Conservation (phyloP, 352 stramenopile species). For the Phytopythium helicoides region DNA sequence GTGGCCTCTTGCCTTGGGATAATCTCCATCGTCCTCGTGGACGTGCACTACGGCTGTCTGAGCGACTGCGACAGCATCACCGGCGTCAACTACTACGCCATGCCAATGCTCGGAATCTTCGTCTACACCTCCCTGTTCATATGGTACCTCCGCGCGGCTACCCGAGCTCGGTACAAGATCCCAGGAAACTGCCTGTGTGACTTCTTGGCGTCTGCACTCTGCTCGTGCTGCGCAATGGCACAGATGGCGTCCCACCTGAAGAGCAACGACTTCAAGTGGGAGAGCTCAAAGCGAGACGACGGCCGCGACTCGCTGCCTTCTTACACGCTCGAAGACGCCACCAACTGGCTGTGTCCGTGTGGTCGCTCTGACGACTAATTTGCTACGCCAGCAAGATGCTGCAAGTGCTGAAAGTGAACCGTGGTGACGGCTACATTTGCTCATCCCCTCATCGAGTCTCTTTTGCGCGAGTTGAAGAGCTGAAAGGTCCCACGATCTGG, state of each 20-base stretch:
- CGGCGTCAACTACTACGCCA: conserved; percentile 26
- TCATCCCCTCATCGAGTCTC: no score
- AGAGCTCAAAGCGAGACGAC: conserved; percentile 11
- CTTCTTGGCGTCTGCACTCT: conserved; percentile 29
- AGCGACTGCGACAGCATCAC: conserved; percentile 24
- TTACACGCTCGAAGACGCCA: conserved; percentile 7
- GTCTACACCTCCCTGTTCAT: conserved; percentile 19
- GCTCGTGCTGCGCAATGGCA: conserved; percentile 30
- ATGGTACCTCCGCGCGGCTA: conserved; percentile 22
- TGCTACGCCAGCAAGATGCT: not conserved
- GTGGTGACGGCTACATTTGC: no score
- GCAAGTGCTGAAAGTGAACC: conserved; percentile 46
- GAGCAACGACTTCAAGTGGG: conserved; percentile 45
- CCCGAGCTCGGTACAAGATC: conserved; percentile 38
- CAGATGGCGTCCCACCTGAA: conserved; percentile 60
- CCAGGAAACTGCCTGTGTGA: conserved; percentile 27
- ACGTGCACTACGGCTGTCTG: no score
- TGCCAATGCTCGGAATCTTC: conserved; percentile 14
- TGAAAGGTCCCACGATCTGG: not conserved
- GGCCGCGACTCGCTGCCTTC: conserved; percentile 5
- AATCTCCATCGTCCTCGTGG: no score
- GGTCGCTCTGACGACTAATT: no score
- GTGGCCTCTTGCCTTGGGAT: no score
- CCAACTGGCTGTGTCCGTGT: no score
- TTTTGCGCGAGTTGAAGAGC: not conserved